phyloP scores from a whole-genome alignment of 305 asterid species.

The Solanum hybrid region DNA sequence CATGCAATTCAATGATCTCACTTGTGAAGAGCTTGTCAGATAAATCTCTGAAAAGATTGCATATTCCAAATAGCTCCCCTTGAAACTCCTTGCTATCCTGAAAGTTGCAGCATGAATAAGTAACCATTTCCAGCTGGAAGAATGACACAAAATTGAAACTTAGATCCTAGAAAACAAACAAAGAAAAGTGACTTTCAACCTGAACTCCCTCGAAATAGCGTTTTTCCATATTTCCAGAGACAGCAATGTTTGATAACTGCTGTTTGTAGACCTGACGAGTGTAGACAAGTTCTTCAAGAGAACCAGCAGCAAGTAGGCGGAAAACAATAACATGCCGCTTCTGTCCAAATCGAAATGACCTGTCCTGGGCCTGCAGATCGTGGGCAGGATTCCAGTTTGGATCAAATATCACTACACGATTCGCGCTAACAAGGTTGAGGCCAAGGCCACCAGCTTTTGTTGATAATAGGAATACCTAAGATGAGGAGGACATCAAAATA shows the following conservation, averaged over 20 bases:
- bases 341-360: slow-evolving; percentile 92
- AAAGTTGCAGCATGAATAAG: slow-evolving; percentile 8
- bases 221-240: slow-evolving; percentile 81
- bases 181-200: slow-evolving; percentile 29
- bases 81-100: slow-evolving; percentile 82
- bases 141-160: neutral
- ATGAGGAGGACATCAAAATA: neutral
- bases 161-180: neutral
- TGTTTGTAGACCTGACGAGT: slow-evolving; percentile 91
- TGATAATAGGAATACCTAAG: slow-evolving; percentile 82
- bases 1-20: slow-evolving; percentile 61
- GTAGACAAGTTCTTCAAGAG: slow-evolving; percentile 93
- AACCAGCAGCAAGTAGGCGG: slow-evolving; percentile 94
- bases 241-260: slow-evolving; percentile 86
- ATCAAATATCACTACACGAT: slow-evolving; percentile 89
- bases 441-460: slow-evolving; percentile 99
- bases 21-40: slow-evolving; percentile 89
- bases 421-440: slow-evolving; percentile 89
- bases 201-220: slow-evolving; percentile 98
- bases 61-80: slow-evolving; percentile 91
- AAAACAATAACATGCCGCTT: slow-evolving; percentile 84
- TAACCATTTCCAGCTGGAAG: slow-evolving; percentile 1
- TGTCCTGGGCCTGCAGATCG: slow-evolving; percentile 96
- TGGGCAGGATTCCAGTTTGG: slow-evolving; percentile 99
- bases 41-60: slow-evolving; percentile 84